Base-by-base conservation (phyloP, 768 basidiomycete genomes). In the Lactarius vividus region DNA sequence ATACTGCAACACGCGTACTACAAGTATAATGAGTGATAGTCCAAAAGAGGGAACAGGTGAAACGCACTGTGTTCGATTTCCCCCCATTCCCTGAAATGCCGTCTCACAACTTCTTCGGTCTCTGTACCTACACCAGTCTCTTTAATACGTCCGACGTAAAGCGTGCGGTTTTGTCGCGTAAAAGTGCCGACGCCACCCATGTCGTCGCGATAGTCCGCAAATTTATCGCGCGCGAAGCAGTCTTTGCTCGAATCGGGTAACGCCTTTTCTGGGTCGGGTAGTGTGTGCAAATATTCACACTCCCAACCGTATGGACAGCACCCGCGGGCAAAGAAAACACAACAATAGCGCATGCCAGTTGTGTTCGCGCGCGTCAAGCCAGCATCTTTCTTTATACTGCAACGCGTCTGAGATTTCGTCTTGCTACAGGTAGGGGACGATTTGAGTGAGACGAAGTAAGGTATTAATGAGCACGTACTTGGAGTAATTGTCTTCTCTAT, bases 171-270 rank as follows among this genome's bases (percentile, higher is more conserved):
- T 76, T 94, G 90, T 44, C 96, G 79, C 72, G 90, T 91, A 79
- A 98, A 98, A 66, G 92, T 94, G 15, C 97, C 97, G 35, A 98
- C 96, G 78, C 97, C 97, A 71, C 97, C 97, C 97, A 99, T 98
- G 75, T 99, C 97, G 75, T 99, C 97, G 66, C 96, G 82, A 77
- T 99, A 99, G 77, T 97, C 95, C 0, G 95, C 80, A 76, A 98
- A 97, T 78, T 98, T 98, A 80, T 97, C 95, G 55, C 97, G 82
- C 0, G 93, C 94, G 74, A 99, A 99, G 74, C 94, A 96, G 76
- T 99, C 97, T 75, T 96, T 92, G 8, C 95, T 93, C 53, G 88
- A 88, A 77, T 98, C 96, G 1, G 96, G 92, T 13, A 96, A 79
- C 11, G 84, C 79, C 62, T 84, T 82, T 42, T 78, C 75, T 0